These are phyloP conservation scores for Stevia rebaudiana DNA, from an alignment of 140 eudicot genomes.

Conservation along the genomic window DNA sequence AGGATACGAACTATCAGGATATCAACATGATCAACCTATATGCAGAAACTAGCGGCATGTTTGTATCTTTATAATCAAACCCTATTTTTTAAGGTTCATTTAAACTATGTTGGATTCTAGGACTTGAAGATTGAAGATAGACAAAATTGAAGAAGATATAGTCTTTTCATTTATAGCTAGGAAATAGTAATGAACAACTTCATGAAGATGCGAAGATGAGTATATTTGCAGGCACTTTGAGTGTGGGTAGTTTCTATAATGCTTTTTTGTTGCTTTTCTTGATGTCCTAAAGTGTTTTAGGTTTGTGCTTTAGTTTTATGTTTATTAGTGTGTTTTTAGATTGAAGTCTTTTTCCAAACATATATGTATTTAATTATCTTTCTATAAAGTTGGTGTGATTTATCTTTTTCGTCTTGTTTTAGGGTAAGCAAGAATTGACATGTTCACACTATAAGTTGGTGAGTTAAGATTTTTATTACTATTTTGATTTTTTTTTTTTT, in stretches of 20 bases:
- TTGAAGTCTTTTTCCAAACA: conserved; percentile 9
- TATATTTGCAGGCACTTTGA: conserved; percentile 18
- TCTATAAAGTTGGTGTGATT: neutral
- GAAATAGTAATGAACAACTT: conserved; percentile 2
- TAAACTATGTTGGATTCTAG: neutral
- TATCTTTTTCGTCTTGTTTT: conserved; percentile 3
- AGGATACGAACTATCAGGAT: neutral
- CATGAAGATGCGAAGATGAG: conserved; percentile 15
- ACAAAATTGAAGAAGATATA: conserved; percentile 22
- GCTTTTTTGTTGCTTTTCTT: conserved; percentile 25
- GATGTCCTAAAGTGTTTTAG: conserved; percentile 15
- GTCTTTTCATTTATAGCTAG: conserved; percentile 12
- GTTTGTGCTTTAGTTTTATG: conserved; percentile 20
- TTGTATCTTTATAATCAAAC: neutral
- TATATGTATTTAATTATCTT: conserved; percentile 1
- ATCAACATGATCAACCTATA: neutral
- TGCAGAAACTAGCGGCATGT: too few relatives aligned
- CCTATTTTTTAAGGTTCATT: conserved; percentile 1
- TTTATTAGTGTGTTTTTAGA: conserved; percentile 16
- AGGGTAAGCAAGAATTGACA: neutral
- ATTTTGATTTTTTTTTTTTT: neutral
- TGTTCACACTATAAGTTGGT: neutral
- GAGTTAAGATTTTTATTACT: neutral
- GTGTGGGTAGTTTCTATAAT: conserved; percentile 22
- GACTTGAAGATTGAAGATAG: conserved; percentile 27